Evolutionary conservation across 352 stramenopile genomes (phyloP).

Genomic region (Blastocystis hominis): DNA sequence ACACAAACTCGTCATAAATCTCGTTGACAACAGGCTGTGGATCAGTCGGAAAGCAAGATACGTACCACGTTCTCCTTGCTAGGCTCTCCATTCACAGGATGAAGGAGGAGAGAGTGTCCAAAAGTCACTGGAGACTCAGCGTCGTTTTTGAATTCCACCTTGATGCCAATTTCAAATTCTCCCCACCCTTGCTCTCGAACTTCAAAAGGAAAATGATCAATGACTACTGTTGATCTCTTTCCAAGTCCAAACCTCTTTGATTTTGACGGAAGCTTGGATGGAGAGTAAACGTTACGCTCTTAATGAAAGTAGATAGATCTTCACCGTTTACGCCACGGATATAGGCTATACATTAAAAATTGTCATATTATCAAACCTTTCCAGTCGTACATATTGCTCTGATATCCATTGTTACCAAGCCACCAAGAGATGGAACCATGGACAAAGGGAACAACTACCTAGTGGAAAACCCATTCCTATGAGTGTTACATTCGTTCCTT

Average conservation of each 20-base stretch:
- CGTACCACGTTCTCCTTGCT: slow-evolving; percentile 12
- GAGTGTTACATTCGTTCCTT: neutral
- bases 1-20: slow-evolving; percentile 48
- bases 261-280: slow-evolving; percentile 20
- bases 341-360: neutral
- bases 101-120: slow-evolving; percentile 13
- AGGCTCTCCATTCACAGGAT: slow-evolving; percentile 42
- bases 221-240: neutral
- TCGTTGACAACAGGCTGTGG: slow-evolving; percentile 35
- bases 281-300: slow-evolving; percentile 28
- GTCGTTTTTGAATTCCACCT: slow-evolving; percentile 48
- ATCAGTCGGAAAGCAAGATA: neutral
- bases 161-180: slow-evolving; percentile 48
- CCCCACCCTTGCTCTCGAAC: slow-evolving; percentile 39
- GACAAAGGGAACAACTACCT: slow-evolving; percentile 50
- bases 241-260: neutral
- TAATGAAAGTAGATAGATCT: slow-evolving; percentile 38
- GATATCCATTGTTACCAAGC: neutral
- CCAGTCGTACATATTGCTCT: slow-evolving; percentile 41
- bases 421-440: slow-evolving; percentile 38
- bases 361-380: neutral
- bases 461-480: neutral
- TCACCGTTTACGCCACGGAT: slow-evolving; percentile 53
- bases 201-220: slow-evolving; percentile 45
- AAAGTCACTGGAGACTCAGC: slow-evolving; percentile 9